These are phyloP conservation scores for Hylodesmum podocarpum DNA, from an alignment of 306 rosid species.

Conservation along the genomic window DNA sequence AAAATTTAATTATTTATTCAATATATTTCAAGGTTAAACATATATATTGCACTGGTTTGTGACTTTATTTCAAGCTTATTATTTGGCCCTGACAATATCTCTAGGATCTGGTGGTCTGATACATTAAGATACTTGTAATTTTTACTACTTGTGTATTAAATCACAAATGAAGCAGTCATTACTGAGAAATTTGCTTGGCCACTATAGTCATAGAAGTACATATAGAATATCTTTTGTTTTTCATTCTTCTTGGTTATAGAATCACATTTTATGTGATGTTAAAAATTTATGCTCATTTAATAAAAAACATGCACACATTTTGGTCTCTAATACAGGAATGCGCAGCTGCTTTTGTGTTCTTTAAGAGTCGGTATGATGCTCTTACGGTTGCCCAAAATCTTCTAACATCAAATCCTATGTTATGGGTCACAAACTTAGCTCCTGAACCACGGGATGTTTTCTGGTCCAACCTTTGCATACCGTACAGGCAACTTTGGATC, in stretches of 20 bases:
- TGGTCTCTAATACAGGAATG: conserved; percentile 61
- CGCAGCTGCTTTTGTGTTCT: conserved; percentile 92
- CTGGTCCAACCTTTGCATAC: conserved; percentile 95
- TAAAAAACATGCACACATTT: not conserved
- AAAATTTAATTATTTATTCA: not conserved
- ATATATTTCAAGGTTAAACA: not conserved
- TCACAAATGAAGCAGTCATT: not conserved
- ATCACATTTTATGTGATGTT: not conserved
- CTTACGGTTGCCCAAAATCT: conserved; percentile 63
- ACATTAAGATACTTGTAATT: not conserved
- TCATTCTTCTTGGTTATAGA: not conserved
- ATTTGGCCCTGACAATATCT: not conserved
- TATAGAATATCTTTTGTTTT: not conserved
- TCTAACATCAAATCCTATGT: conserved; percentile 94
- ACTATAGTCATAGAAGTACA: not conserved
- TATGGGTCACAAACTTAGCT: conserved; percentile 84
- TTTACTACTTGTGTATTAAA: not conserved
- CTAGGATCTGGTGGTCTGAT: not conserved
- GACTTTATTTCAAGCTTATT: not conserved
- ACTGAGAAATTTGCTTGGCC: not conserved
- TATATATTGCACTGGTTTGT: conserved; percentile 7
- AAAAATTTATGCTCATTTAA: not conserved
- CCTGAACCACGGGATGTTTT: conserved; percentile 88
- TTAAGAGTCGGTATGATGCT: conserved; percentile 89
- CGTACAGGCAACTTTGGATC: conserved; percentile 83